Evolutionary conservation across 352 stramenopile species (phyloP), one percentile per base, ranked within the genome.

Genomic region (Phytophthora megakarya): DNA sequence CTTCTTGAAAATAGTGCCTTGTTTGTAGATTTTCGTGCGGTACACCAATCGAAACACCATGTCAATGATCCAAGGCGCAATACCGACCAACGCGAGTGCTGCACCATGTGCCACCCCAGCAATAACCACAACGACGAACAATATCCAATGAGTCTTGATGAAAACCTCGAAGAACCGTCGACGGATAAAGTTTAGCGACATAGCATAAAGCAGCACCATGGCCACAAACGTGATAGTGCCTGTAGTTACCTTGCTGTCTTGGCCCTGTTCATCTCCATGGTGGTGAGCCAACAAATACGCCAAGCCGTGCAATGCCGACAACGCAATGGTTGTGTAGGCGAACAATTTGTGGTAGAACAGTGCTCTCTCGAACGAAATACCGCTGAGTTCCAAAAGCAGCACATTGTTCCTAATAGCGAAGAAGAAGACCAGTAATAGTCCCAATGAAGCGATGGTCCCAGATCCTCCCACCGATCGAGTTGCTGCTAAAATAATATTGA

Each of bases 321-420:
- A 46, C 1, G 79, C 12, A 21, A 77, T 64, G 2, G 70, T 60
- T 13, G 79, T 38, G 37, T 72, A 47, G 8, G 60, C 72, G n/a
- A 81, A 78, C 7, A 82, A 33, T 32, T 81, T 81, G 65, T 84
- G 77, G 51, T 84, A 86, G 13, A 79, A 65, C 1, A 86, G 45
- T 19, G 70, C 61, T 11, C 77, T 62, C 42, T 86, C 75, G 35
- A 80, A 86, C 0, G 77, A 68, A 19, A 86, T 56, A 0, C 74
- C 75, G 4, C 70, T 35, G 2, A 35, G 4, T 77, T 57, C 33
- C 40, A 80, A 51, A 23, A 86, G 61, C 28, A 80, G 32, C 10
- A 68, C 51, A 46, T 86, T 86, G 68, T 86, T 81, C 47, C 76
- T 62, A 6, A 86, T 60, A 3, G 72, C 60, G 12, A 86, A 59